A percentile compares a stretch with the other conserved stretches of the same genome.
Evolutionary conservation across 257 asterid genomes (phyloP).

Genomic region (Solanum pinnatisectum): DNA sequence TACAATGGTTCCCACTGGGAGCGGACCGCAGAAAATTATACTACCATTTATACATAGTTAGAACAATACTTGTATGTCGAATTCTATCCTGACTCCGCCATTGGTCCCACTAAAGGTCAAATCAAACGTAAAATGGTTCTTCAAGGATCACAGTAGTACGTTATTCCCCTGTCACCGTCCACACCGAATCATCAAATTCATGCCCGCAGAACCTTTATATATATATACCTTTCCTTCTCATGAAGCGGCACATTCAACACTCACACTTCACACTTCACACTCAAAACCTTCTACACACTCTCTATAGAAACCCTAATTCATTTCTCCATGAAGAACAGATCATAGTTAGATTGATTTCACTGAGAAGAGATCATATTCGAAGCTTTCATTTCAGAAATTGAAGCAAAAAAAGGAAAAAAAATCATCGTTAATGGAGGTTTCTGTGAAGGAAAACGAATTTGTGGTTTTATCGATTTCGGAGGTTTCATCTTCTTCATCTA

Average conservation of each 20-base stretch:
- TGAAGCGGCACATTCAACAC: not conserved
- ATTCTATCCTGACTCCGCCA: too few species aligned
- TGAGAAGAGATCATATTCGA: not conserved
- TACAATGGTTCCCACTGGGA: not conserved
- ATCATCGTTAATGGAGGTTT: not conserved
- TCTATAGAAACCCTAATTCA: not conserved
- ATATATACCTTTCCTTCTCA: not conserved
- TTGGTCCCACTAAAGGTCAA: not conserved
- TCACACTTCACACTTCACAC: not conserved
- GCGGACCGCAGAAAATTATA: too few species aligned
- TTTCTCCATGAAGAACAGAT: not conserved
- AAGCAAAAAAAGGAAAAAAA: not conserved
- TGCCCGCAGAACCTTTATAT: not conserved
- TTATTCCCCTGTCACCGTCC: not conserved
- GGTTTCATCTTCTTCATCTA: conserved; percentile 49
- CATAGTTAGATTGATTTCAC: not conserved
- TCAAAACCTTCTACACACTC: not conserved
- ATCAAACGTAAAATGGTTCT: not conserved
- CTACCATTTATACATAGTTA: too few species aligned
- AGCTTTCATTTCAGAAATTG: not conserved
- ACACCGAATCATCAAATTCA: not conserved
- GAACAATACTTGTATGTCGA: too few species aligned
- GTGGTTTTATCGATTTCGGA: conserved; percentile 63
- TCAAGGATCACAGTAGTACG: not conserved
- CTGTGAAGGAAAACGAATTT: conserved; percentile 50